Base-by-base conservation (phyloP, 805 yeast species). In the Saccharomycopsis capsularis region DNA sequence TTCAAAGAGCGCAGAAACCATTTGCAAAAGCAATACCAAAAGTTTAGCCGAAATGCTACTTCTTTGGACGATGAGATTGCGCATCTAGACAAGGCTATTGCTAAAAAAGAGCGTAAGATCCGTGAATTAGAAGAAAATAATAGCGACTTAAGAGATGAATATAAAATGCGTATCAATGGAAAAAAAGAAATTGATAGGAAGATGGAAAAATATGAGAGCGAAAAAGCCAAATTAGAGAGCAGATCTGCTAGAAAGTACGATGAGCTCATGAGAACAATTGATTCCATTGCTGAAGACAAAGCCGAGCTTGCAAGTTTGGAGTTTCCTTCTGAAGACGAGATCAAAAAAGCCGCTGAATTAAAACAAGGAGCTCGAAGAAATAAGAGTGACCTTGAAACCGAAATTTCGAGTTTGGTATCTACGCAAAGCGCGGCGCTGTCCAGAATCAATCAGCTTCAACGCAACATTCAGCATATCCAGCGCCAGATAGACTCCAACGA, bases 401-500 rank as follows among this genome's bases (percentile, higher is more conserved):
- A 55, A 6, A 46, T 61, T 3, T 44, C 65, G 69, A 18, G 73
- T 70, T 48, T 75, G 19, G 57, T 71, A 30, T 62, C 62, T 15
- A 51, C 68, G 9, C 58, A 67, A 30, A 53, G 55, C 21, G 69
- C 71, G 44, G 55, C 18, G 7, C 5, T n/a, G 5, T 5, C 7
- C 5, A 9, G 38, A n/a, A 9, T 70, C 0, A 64, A 59, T 2
- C 58, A 59, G 3, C 56, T 65, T 3, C 61, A 64, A 4, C 35
- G 54, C 1, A 56, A 63, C 19, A 62, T 74, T n/a, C 50, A 44
- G 1, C 61, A 57, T 2, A 55, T 73, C 22, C 67, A 70, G 48
- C 63, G 66, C 4, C 64, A 65, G 21, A 59, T 73, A 30, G 62
- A 62, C 25, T 68, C 77, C 6, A 71, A 68, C 13, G 90, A 83